Evolutionary conservation across 2,329 filamentous ascomycete genomes (phyloP).

Genomic region (Aspergillus quadricinctus): DNA sequence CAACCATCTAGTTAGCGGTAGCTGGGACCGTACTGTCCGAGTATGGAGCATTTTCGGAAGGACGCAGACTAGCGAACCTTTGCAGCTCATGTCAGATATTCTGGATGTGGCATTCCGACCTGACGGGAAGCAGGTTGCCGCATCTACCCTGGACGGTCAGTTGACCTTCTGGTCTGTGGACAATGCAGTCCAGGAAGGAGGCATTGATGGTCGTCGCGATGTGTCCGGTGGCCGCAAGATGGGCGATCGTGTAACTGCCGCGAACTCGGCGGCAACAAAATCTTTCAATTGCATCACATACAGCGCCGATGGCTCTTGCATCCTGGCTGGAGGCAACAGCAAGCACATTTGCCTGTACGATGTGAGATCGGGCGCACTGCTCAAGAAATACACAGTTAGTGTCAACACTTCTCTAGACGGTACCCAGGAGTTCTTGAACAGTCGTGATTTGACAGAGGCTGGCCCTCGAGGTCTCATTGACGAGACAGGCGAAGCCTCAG

Average conservation of each 20-base stretch:
- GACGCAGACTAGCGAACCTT: slow-evolving; percentile 89
- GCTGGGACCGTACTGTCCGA: slow-evolving; percentile 93
- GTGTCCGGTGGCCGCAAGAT: slow-evolving; percentile 88
- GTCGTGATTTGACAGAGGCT: slow-evolving; percentile 82
- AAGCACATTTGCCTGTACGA: slow-evolving; percentile 98
- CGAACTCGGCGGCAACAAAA: slow-evolving; percentile 86
- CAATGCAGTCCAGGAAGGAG: slow-evolving; percentile 79
- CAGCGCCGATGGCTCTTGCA: slow-evolving; percentile 84
- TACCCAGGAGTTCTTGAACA: slow-evolving; percentile 96
- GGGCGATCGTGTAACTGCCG: slow-evolving; percentile 82
- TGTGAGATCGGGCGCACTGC: slow-evolving; percentile 81
- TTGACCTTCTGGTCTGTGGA: slow-evolving; percentile 91
- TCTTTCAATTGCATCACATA: slow-evolving; percentile 84
- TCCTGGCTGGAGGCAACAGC: slow-evolving; percentile 90
- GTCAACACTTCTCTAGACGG: slow-evolving; percentile 93
- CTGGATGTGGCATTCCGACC: slow-evolving; percentile 81
- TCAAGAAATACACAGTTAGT: slow-evolving; percentile 94
- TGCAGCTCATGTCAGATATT: slow-evolving; percentile 89
- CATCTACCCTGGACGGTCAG: slow-evolving; percentile 90
- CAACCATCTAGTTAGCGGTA: slow-evolving; percentile 77
- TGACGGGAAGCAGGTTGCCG: slow-evolving; percentile 84
- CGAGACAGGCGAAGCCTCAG: slow-evolving; percentile 80
- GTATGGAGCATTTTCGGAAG: slow-evolving; percentile 95
- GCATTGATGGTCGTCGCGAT: slow-evolving; percentile 84
- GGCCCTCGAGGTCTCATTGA: slow-evolving; percentile 83